These are phyloP conservation scores for Juglanconis oblonga DNA, from an alignment of 2,329 filamentous ascomycete genomes.

Conservation along the genomic window DNA sequence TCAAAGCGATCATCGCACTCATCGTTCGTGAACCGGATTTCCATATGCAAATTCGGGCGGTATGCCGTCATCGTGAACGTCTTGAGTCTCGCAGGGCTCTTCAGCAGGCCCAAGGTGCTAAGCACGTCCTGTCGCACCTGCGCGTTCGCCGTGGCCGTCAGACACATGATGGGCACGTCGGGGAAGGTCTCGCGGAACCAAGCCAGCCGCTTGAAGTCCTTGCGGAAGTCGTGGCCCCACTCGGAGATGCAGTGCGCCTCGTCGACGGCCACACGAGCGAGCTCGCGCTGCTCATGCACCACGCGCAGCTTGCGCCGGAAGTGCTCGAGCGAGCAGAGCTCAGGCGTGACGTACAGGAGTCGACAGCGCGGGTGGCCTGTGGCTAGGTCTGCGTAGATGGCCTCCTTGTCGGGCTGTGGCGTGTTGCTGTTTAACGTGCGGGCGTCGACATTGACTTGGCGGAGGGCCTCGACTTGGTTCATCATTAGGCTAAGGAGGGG, in stretches of 20 bases:
- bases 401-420: constrained; percentile 57
- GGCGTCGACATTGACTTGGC: constrained; percentile 71
- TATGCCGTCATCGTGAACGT: constrained; percentile 81
- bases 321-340: constrained; percentile 73
- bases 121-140: constrained; percentile 83
- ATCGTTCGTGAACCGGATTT: constrained; percentile 79
- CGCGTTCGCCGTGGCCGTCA: constrained; percentile 86
- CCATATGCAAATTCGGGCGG: constrained; percentile 84
- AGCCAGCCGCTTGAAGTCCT: constrained; percentile 79
- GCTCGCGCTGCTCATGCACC: constrained; percentile 76
- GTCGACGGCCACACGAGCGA: constrained; percentile 86
- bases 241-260: constrained; percentile 97
- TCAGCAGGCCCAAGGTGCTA: constrained; percentile 65
- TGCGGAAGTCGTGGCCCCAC: constrained; percentile 98
- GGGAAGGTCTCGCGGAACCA: constrained; percentile 84
- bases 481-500: constrained; percentile 90
- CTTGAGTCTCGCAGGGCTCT: constrained; percentile 56
- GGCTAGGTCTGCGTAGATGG: constrained; percentile 76
- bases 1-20: constrained; percentile 69
- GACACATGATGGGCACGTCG: constrained; percentile 83
- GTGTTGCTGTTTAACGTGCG: constrained; percentile 87
- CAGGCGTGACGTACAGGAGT: constrained; percentile 90
- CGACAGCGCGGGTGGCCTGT: constrained; percentile 82
- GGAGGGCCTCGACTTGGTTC: constrained; percentile 84
- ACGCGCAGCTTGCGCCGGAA: constrained; percentile 74